Base-by-base conservation (phyloP, 768 basidiomycete genomes). In the Lactifluus pinguis region DNA sequence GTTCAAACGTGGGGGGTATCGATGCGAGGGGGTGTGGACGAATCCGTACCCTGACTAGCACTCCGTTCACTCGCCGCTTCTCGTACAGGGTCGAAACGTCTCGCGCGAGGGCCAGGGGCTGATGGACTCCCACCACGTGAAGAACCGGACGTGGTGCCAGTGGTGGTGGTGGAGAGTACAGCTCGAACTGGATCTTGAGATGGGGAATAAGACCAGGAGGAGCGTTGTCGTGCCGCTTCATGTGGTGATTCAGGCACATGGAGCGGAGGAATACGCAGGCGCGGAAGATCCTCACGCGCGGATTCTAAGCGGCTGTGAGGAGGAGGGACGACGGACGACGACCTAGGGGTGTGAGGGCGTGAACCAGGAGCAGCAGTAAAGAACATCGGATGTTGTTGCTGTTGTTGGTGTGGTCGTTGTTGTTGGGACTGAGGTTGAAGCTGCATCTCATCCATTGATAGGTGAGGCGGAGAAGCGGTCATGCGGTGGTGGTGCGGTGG, bases 11-110 rank as follows among this genome's bases (percentile, higher is more conserved):
- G 56, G 21, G 61, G 61, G 61, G 56, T 62, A 62, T 59, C 48
- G 21, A 53, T 17, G 38, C 44, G 57, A 32, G 54, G 57, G 2
- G 64, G 61, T 25, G 62, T 59, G 7, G 59, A 55, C 52, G 19
- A 13, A 17, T 63, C 51, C 8, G 55, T 64, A 13, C 62, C 49
- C 49, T 48, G 55, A 25, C 65, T 65, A 17, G 51, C 53, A 19
- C 62, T 49, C 25, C 54, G 47, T 39, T 64, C 65, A 50, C 62
- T 64, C 49, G 59, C 49, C 0, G 62, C 67, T 34, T 64, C 66
- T 44, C 61, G 68, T 13, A 69, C 68, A 4, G 68, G 68, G 41
- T 69, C 68, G 15, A 68, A 69, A 14, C 68, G 68, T 7, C 38
- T 53, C 17, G 53, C 11, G 29, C 60, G 63, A 19, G 25, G 5